Evolutionary conservation across 164 flowering plant species (phyloP), one percentile per base, ranked within the genome.

Genomic region (Saururus chinensis): DNA sequence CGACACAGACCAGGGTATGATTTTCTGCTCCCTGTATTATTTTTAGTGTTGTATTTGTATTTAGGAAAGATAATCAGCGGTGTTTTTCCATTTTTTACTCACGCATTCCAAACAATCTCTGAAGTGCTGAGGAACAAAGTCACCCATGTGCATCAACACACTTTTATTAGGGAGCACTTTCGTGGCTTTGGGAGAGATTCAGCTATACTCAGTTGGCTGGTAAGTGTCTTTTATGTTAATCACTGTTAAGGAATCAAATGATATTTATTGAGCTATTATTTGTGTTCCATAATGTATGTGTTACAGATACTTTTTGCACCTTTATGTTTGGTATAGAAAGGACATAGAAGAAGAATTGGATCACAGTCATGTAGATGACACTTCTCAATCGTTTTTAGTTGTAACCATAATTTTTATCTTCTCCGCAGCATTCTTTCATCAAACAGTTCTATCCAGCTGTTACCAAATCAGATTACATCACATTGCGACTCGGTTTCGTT

Each of bases 121-220:
- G 79, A 89, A 92, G 98, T 72, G 73, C 42, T 81, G 64, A 70
- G 76, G 48, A 67, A 68, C 49, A 84, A 81, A 73, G 63, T 91
- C 61, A 95, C 97, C 54, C 73, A 80, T 75, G 93, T 93, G 30
- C 88, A 76, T 10, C 64, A 90, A 10, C 96, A 93, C 74, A 77
- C 76, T 63, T 93, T 93, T 72, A 87, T 93, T 73, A 79, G 59
- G 71, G 86, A 74, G 51, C 87, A 73, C 56, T 93, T 90, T 74
- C 62, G 62, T 52, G 95, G 92, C 37, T 13, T 83, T 63, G 95
- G 89, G 30, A 75, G 68, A 67, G 53, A 51, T 40, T 68, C 76
- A 22, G 70, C 63, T 56, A 21, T 79, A 12, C 69, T 80, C 26
- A 69, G 85, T 59, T 89, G 96, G 96, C 17, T 82, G 86, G 96